A percentile compares a stretch with the other conserved stretches of the same genome.
Evolutionary conservation across 2,329 filamentous ascomycete genomes (phyloP).

Genomic region (Penicillium sp.): DNA sequence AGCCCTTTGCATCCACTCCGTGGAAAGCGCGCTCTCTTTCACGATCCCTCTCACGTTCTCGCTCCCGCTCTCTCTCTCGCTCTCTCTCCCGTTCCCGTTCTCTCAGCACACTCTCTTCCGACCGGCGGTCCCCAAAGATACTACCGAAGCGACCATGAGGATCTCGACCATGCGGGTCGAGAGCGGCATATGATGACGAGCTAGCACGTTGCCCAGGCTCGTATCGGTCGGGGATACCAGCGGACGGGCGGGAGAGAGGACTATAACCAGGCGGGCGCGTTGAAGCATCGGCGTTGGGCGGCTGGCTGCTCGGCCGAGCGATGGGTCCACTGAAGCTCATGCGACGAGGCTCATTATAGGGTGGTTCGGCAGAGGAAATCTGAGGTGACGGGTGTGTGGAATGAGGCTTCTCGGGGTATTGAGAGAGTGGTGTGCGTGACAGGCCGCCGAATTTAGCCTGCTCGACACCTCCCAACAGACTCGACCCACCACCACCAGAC

Average conservation of each 20-base stretch:
- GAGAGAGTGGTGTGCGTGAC: constrained; percentile 38
- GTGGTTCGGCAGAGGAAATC: constrained; percentile 41
- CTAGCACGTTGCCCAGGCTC: constrained; percentile 33
- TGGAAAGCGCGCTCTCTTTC: constrained; percentile 43
- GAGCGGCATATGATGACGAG: constrained; percentile 38
- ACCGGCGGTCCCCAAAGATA: constrained; percentile 43
- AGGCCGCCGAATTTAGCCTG: constrained; percentile 42
- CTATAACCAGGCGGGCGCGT: constrained; percentile 44
- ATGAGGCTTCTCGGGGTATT: constrained; percentile 45
- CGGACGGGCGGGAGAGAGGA: constrained; percentile 39
- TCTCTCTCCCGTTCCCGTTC: constrained; percentile 3
- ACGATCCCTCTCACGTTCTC: constrained; percentile 25
- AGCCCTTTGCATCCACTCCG: constrained; percentile 39
- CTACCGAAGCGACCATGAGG: constrained; percentile 39
- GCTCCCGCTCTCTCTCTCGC: neutral
- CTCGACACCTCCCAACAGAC: constrained; percentile 34
- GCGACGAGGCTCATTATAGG: constrained; percentile 46
- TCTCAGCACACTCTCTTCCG: constrained; percentile 41
- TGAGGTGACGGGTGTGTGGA: constrained; percentile 45
- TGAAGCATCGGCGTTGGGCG: constrained; percentile 45
- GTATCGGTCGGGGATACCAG: constrained; percentile 35
- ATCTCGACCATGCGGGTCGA: constrained; percentile 37
- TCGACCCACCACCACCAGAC: constrained; percentile 42
- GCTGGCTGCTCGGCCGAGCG: constrained; percentile 51
- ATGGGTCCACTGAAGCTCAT: constrained; percentile 52